These are phyloP conservation scores for Cordyceps militaris DNA, from an alignment of 2,329 filamentous ascomycete genomes.

Conservation along the genomic window DNA sequence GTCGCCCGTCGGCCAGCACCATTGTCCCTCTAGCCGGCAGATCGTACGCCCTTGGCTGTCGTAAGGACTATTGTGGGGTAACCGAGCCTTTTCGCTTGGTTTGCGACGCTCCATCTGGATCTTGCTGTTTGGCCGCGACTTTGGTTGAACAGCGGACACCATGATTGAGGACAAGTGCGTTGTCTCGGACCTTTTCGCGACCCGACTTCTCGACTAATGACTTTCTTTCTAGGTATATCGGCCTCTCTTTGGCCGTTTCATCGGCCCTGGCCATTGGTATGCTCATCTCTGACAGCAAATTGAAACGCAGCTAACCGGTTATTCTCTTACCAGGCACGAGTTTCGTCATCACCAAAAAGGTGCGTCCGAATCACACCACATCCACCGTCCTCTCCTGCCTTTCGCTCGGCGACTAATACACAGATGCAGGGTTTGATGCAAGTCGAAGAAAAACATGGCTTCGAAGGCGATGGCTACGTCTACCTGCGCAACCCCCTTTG, in stretches of 20 bases:
- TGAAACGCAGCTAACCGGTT: slow-evolving; percentile 9
- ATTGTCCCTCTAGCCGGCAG: not conserved
- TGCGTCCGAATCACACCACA: slow-evolving; percentile 31
- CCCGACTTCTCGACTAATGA: not conserved
- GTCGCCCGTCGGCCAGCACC: not conserved
- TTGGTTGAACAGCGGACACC: not conserved
- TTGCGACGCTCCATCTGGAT: not conserved
- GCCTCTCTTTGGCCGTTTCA: slow-evolving; percentile 10
- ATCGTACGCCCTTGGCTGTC: not conserved
- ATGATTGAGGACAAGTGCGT: slow-evolving; percentile 12
- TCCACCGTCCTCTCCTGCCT: not conserved
- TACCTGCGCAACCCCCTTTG: slow-evolving; percentile 93
- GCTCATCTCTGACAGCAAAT: not conserved
- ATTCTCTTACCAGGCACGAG: slow-evolving; percentile 60
- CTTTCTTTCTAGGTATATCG: slow-evolving; percentile 5
- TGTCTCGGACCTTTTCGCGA: not conserved
- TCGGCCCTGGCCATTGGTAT: slow-evolving; percentile 12
- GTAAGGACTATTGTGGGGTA: not conserved
- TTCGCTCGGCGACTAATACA: not conserved
- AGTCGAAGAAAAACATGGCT: slow-evolving; percentile 84
- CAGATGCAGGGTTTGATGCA: slow-evolving; percentile 72
- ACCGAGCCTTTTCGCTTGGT: not conserved
- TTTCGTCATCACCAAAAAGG: slow-evolving; percentile 99
- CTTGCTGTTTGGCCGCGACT: not conserved
- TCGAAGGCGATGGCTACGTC: slow-evolving; percentile 91